phyloP scores from a whole-genome alignment of 1,284 basidiomycete species.

The Fomes fomentarius region DNA sequence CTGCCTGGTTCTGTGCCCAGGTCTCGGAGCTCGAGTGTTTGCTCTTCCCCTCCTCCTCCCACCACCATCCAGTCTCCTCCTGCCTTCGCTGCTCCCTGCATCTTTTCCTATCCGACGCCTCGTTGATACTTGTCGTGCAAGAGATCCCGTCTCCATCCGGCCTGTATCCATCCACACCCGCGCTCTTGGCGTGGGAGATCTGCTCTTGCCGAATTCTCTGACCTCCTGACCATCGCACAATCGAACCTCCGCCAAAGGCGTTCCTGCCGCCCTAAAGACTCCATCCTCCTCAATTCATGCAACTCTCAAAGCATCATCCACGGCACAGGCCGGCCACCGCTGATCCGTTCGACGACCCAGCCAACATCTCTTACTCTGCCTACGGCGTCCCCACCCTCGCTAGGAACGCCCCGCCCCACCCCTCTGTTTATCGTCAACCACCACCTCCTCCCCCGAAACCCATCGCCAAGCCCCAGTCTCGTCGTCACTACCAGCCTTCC shows the following conservation, averaged over 20 bases:
- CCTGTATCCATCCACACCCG: constrained; percentile 1
- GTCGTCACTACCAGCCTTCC: constrained; percentile 24
- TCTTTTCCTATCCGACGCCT: neutral
- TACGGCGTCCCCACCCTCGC: constrained; percentile 37
- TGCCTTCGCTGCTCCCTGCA: neutral
- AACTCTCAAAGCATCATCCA: constrained; percentile 38
- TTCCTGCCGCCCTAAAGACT: constrained; percentile 17
- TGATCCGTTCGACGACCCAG: constrained; percentile 62
- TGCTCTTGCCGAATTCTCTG: constrained; percentile 12
- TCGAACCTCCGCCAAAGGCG: constrained; percentile 10
- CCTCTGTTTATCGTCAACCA: constrained; percentile 31
- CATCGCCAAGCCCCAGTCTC: constrained; percentile 31
- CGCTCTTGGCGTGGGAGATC: constrained; percentile 34
- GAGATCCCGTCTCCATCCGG: neutral
- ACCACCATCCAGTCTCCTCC: constrained; percentile 1
- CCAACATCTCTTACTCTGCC: constrained; percentile 37
- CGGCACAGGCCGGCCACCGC: constrained; percentile 52
- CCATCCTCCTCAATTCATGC: constrained; percentile 25
- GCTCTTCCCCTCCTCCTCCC: constrained; percentile 1
- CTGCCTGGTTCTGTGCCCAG: neutral
- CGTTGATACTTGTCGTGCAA: neutral
- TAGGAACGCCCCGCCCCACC: constrained; percentile 31
- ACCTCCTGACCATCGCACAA: constrained; percentile 24
- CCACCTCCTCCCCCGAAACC: constrained; percentile 45
- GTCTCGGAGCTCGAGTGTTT: neutral